Percentiles rank a stretch among this genome's conserved stretches.
Evolutionary conservation across 768 basidiomycete genomes (phyloP).

Genomic region (Peribolospora kevripleyi): DNA sequence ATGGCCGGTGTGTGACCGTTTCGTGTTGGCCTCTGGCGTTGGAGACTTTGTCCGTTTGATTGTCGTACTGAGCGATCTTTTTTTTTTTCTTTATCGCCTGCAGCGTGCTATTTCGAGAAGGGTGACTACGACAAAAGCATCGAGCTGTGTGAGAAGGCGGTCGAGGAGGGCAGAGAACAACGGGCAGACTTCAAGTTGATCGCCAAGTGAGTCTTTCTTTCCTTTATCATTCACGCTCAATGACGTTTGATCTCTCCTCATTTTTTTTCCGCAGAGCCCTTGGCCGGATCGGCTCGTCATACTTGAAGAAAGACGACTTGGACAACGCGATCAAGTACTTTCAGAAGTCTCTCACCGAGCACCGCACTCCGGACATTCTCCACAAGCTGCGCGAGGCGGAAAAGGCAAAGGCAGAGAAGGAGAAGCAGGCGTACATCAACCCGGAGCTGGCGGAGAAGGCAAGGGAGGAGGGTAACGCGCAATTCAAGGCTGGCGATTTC

Average conservation of each 20-base stretch:
- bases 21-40: background rate
- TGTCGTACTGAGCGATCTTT: background rate
- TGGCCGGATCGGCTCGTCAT: conserved; percentile 67
- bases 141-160: conserved; percentile 81
- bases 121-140: conserved; percentile 77
- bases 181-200: conserved; percentile 85
- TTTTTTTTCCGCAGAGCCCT: conserved; percentile 29
- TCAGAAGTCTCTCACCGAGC: conserved; percentile 82
- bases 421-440: conserved; percentile 63
- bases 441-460: conserved; percentile 56
- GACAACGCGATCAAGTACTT: conserved; percentile 63
- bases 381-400: conserved; percentile 69
- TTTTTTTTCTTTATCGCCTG: background rate
- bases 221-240: background rate
- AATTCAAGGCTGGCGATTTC: conserved; percentile 82
- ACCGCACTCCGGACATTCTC: conserved; percentile 78
- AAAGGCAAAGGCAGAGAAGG: conserved; percentile 47
- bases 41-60: too few relatives aligned
- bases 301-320: conserved; percentile 54
- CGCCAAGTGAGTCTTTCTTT: conserved; percentile 33
- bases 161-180: conserved; percentile 74
- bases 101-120: conserved; percentile 82
- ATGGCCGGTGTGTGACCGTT: conserved; percentile 36
- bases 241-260: background rate
- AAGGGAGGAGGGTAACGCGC: conserved; percentile 72